Base-by-base conservation (phyloP, 306 rosid species). In the Quercus engelmannii region DNA sequence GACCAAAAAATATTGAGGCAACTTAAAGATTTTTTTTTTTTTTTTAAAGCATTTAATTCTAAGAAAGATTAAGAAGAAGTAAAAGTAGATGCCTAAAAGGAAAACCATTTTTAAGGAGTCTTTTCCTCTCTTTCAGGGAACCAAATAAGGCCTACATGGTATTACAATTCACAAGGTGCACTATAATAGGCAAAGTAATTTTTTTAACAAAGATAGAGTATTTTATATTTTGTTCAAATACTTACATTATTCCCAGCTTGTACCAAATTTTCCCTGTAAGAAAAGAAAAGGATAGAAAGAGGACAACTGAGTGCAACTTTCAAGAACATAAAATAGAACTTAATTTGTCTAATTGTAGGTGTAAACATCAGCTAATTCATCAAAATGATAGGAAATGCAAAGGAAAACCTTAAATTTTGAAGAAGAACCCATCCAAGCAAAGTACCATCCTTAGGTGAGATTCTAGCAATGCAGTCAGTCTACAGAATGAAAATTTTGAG, bases 381-480 rank as follows among this genome's bases (percentile, higher is more conserved):
- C 70, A 69, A 74, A 13, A 72, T 13, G 59, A 38, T 76, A 38
- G 26, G 72, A 62, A 61, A 55, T 75, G 56, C 28, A 58, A 55
- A 55, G 74, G 13, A 82, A 62, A 71, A 90, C 97, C 97, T 92
- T 86, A 94, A 85, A 81, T 69, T 74, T 78, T 76, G 97, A 82
- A 94, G 97, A 71, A 94, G 83, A 87, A 94, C 78, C 99, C 97
- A 91, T 73, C 99, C 97, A 75, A 87, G 84, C 78, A 94, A 80
- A 35, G 86, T 76, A 33, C 99, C 97, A 84, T 91, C 89, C 14
- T 68, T 72, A 10, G 83, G 90, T 23, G 91, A 88, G 86, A 94
- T 87, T 87, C 92, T 92, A 51, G 82, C 89, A 76, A 94, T 94
- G 89, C 97, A 92, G 78, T 94, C 99, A 26, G 90, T 84, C 99